These are phyloP conservation scores for Backusella westeae DNA, from an alignment of 192 early-diverging fungal genomes.

Conservation along the genomic window DNA sequence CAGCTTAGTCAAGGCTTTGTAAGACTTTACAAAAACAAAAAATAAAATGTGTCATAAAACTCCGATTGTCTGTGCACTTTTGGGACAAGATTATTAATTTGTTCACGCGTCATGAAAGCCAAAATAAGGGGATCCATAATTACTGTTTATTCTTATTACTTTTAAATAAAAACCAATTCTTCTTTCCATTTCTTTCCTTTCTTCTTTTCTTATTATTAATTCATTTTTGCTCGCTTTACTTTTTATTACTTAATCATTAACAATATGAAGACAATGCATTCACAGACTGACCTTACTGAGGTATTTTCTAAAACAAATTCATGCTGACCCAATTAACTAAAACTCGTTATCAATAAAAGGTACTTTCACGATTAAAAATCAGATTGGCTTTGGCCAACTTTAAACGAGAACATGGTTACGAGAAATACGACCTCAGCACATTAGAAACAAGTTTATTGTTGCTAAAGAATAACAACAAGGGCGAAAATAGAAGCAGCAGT, in stretches of 20 bases:
- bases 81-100: not conserved
- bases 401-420: constrained; percentile 31
- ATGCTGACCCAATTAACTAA: not conserved
- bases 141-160: not conserved
- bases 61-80: not conserved
- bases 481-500: not conserved
- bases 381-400: constrained; percentile 29
- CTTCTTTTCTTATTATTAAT: not conserved
- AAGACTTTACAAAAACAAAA: not conserved
- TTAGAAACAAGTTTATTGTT: constrained; percentile 7
- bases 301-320: not conserved
- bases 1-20: not conserved
- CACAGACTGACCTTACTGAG: not conserved
- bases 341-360: not conserved
- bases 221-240: not conserved
- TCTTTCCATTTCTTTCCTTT: not conserved
- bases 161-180: not conserved
- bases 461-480: not conserved
- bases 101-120: not conserved
- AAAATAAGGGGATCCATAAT: constrained; percentile 4
- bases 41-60: not conserved
- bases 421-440: constrained; percentile 16
- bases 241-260: not conserved
- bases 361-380: constrained; percentile 24
- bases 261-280: not conserved